Conservation (phyloP, 2,329 filamentous ascomycete genomes). For the Colletotrichum limetticola region DNA sequence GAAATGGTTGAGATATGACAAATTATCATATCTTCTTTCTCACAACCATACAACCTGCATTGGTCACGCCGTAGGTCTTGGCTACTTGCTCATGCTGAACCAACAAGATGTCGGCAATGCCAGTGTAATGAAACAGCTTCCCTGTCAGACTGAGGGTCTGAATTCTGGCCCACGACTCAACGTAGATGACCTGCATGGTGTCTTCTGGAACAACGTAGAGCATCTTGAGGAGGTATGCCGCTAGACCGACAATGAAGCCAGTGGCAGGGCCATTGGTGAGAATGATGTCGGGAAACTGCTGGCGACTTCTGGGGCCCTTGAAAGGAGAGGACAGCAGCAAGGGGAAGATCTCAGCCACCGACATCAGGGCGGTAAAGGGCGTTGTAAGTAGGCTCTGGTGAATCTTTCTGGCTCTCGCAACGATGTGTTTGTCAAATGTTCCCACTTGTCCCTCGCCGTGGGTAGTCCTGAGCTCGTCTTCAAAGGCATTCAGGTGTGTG, state of each 20-base stretch:
- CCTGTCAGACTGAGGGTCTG: conserved; percentile 86
- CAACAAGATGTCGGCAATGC: conserved; percentile 79
- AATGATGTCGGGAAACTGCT: conserved; percentile 76
- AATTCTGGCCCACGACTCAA: conserved; percentile 93
- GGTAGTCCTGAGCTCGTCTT: conserved; percentile 46
- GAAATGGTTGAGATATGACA: too few species aligned
- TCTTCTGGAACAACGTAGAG: conserved; percentile 55
- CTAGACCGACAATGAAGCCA: conserved; percentile 76
- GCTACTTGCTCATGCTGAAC: conserved; percentile 82
- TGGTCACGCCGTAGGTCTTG: conserved; percentile 51
- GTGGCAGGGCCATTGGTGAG: conserved; percentile 91
- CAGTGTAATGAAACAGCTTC: conserved; percentile 71
- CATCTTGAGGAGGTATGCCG: conserved; percentile 60
- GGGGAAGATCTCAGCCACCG: conserved; percentile 70
- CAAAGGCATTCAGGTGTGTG: conserved; percentile 70
- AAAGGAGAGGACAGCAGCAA: conserved; percentile 58
- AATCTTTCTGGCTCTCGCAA: conserved; percentile 82
- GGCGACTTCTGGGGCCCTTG: conserved; percentile 37
- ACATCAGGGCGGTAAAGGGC: conserved; percentile 74
- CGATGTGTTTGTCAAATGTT: conserved; percentile 71
- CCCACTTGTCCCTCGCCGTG: conserved; percentile 44
- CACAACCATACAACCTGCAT: conserved; percentile 51
- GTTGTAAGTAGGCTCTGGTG: conserved; percentile 84
- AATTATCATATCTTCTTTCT: not conserved
- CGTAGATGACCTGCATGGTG: conserved; percentile 80